Evolutionary conservation across 2,329 filamentous ascomycete species (phyloP), one percentile per base, ranked within the genome.

Genomic region (Fonsecaea erecta): DNA sequence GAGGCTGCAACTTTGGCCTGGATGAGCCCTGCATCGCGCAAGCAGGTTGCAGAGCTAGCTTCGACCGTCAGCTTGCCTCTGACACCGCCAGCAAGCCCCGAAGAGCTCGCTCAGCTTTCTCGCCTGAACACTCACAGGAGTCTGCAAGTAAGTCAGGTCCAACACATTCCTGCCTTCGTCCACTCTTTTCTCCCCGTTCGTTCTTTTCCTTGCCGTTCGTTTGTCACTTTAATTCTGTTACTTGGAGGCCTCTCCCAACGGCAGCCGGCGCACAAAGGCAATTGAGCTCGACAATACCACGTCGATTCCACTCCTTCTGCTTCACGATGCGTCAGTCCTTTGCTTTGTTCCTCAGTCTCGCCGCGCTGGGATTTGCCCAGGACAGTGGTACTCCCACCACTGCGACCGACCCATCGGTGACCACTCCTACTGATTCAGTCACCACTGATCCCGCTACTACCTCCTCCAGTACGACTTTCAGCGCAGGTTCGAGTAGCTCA

Each of bases 331-430:
- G 53, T 54, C 55, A n/a, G 55, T 60, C 46, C 9, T 21, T 64
- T 34, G 51, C 21, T 30, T 30, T 60, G 21, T 34, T 64, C 35
- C 56, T 64, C 12, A 56, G 62, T 46, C 56, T 64, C 52, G 62
- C 62, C 16, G 56, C 62, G 9, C 24, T 64, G 34, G 62, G 28
- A 21, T 51, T 37, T 52, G 62, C 62, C n/a, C 62, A 64, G 30
- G 62, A 64, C 37, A 32, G 48, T 48, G 43, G 18, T 24, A 48
- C 61, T 16, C 16, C 53, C 28, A 24, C 56, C 18, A 43, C 21
- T 53, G 35, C 52, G n/a, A 60, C 59, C 18, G 59, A 46, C 43
- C 35, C 59, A 37, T 52, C 59, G 30, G 21, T 56, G 12, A 24
- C 61, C 2, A 57, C 52, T 30, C 28, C 62, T 3, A 57, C 58